These are phyloP conservation scores for Chalaropsis ovoidea DNA, from an alignment of 2,329 filamentous ascomycete genomes.

Conservation along the genomic window DNA sequence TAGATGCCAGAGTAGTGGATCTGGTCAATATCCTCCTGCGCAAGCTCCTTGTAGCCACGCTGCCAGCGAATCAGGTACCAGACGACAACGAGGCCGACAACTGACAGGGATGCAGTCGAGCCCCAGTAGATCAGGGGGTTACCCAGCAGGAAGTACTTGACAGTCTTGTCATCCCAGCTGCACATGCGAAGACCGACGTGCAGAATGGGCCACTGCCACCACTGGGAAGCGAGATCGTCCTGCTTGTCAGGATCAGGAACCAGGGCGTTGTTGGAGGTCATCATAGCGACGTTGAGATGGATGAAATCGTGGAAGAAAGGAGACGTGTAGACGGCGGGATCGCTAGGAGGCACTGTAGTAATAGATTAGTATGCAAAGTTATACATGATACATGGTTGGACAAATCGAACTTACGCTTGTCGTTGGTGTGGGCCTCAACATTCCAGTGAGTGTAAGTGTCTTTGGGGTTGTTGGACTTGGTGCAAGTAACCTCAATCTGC, in stretches of 20 bases:
- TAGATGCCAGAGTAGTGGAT: slow-evolving; percentile 92
- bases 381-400: neutral
- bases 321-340: slow-evolving; percentile 87
- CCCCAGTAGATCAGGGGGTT: slow-evolving; percentile 97
- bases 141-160: slow-evolving; percentile 97
- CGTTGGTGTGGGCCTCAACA: slow-evolving; percentile 88
- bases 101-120: slow-evolving; percentile 65
- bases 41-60: slow-evolving; percentile 79
- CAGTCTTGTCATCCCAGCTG: slow-evolving; percentile 86
- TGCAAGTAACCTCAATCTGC: slow-evolving; percentile 95
- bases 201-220: slow-evolving; percentile 97
- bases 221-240: slow-evolving; percentile 89
- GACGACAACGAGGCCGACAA: slow-evolving; percentile 59
- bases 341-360: slow-evolving; percentile 66
- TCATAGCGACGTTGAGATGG: slow-evolving; percentile 97
- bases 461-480: slow-evolving; percentile 81
- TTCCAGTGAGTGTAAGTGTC: slow-evolving; percentile 99
- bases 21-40: slow-evolving; percentile 70
- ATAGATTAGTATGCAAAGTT: slow-evolving; percentile 31
- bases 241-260: slow-evolving; percentile 98
- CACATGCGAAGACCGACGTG: slow-evolving; percentile 97
- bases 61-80: slow-evolving; percentile 96
- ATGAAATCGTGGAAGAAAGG: slow-evolving; percentile 97
- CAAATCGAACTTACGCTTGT: slow-evolving; percentile 59
- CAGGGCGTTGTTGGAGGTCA: slow-evolving; percentile 98